Base-by-base conservation (phyloP, 2,329 filamentous ascomycete species). In the Endothia cerciana region DNA sequence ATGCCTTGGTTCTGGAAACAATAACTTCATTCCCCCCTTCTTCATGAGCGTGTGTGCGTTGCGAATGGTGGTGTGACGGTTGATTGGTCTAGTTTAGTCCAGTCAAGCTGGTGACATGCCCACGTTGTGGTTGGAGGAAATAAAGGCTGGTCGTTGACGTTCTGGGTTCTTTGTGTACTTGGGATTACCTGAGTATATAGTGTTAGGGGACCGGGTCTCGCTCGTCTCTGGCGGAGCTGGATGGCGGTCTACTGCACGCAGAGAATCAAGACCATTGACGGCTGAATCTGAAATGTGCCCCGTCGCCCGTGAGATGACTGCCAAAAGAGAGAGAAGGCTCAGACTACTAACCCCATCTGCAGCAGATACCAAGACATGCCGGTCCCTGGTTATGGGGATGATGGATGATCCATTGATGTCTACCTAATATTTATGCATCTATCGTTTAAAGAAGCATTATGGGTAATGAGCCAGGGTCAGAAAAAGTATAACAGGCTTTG, bases 21-120 rank as follows among this genome's bases (percentile, higher is more conserved):
- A 68, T 68, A 65, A 68, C 66, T 68, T 68, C 25, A 63, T 65
- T 61, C 36, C 60, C 43, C 49, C 53, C n/a, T 45, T 60, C 47
- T 36, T 38, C 51, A 36, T 49, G 40, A 19, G 22, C 47, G 60
- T 62, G 56, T 57, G 19, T 51, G 41, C 36, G 49, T 62, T 19
- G n/a, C n/a, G 36, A 4, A 41, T 13, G 36, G n/a, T 6, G 8
- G 33, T 40, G 19, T 61, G 30, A 6, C 10, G 13, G 19, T 30
- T 19, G 22, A 59, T 45, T 41, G 7, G 38, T 33, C 28, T 47
- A 40, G n/a, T 60, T 4, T 2, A 25, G 41, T 33, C 10, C 10
- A 10, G 33, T 36, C n/a, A n/a, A n/a, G n/a, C n/a, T 28, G 25
- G 8, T 22, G 36, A 43, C 17, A 15, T 43, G 25, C 49, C 40